A percentile compares a stretch with the other conserved stretches of the same genome.
Conservation (phyloP, 2,329 filamentous ascomycete genomes). For the Xylaria sp. region DNA sequence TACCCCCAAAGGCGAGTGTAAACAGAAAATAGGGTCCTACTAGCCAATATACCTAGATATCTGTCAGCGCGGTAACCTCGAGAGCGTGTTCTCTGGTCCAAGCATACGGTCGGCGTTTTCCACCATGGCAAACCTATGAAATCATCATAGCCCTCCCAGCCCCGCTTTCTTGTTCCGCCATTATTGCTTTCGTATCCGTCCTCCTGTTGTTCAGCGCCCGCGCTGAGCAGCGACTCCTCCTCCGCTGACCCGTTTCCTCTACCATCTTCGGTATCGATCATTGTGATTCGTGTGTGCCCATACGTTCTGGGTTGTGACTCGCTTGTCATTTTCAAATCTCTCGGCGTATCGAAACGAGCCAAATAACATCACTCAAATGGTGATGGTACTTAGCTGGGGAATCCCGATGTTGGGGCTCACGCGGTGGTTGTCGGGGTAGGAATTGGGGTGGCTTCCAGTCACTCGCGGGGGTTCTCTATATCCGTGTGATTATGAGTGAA, state of each 20-base stretch:
- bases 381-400: neutral
- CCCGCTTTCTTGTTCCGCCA: conserved; percentile 33
- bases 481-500: neutral
- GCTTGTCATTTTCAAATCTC: conserved; percentile 33
- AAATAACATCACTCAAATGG: neutral
- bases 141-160: conserved; percentile 60
- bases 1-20: conserved; percentile 83
- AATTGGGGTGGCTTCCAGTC: neutral
- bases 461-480: neutral
- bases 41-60: conserved; percentile 76
- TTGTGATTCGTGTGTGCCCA: conserved; percentile 30
- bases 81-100: neutral
- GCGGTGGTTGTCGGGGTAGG: neutral
- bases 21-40: conserved; percentile 80
- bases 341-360: neutral
- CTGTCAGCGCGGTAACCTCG: conserved; percentile 33
- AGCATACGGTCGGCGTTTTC: conserved; percentile 64
- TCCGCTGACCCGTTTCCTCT: conserved; percentile 40
- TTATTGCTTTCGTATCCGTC: conserved; percentile 27
- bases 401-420: neutral
- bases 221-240: conserved; percentile 47
- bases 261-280: conserved; percentile 36
- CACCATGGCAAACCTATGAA: conserved; percentile 68
- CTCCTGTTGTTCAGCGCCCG: conserved; percentile 32
- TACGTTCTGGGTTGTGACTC: conserved; percentile 27